Evolutionary conservation across 805 yeast genomes (phyloP).

Genomic region (Zygosaccharomyces bisporus): DNA sequence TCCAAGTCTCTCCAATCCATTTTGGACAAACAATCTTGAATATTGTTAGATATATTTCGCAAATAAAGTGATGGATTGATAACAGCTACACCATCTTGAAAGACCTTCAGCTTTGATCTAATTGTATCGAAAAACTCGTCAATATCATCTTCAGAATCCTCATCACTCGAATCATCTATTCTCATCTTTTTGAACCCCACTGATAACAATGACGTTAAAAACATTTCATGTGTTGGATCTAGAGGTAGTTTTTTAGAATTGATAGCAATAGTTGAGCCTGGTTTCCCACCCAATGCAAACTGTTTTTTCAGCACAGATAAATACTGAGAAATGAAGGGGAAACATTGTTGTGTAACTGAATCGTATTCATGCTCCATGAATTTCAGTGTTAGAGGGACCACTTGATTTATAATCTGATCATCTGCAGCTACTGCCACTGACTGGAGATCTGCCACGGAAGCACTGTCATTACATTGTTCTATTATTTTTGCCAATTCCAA

Average conservation of each 20-base stretch:
- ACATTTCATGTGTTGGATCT: conserved; percentile 42
- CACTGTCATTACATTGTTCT: conserved; percentile 45
- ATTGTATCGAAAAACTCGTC: conserved; percentile 73
- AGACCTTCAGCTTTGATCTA: conserved; percentile 64
- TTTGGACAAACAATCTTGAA: conserved; percentile 39
- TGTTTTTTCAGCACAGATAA: conserved; percentile 63
- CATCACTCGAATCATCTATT: conserved; percentile 72
- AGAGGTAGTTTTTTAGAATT: conserved; percentile 36
- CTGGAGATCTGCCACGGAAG: conserved; percentile 36
- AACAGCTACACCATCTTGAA: conserved; percentile 77
- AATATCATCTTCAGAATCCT: conserved; percentile 67
- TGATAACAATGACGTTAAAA: conserved; percentile 59
- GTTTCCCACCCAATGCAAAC: conserved; percentile 39
- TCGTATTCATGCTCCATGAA: conserved; percentile 82
- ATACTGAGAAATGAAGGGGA: conserved; percentile 74
- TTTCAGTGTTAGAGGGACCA: conserved; percentile 68
- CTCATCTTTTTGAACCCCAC: conserved; percentile 75
- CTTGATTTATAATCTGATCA: conserved; percentile 48
- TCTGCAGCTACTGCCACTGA: conserved; percentile 39
- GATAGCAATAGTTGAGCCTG: conserved; percentile 38
- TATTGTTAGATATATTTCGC: conserved; percentile 56
- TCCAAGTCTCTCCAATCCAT: conserved; percentile 79
- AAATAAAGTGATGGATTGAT: conserved; percentile 59
- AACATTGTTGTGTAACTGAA: conserved; percentile 79
- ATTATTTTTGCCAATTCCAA: conserved; percentile 67